Evolutionary conservation across 177 flowering plant genomes (phyloP).

Genomic region (Vitis hybrid): DNA sequence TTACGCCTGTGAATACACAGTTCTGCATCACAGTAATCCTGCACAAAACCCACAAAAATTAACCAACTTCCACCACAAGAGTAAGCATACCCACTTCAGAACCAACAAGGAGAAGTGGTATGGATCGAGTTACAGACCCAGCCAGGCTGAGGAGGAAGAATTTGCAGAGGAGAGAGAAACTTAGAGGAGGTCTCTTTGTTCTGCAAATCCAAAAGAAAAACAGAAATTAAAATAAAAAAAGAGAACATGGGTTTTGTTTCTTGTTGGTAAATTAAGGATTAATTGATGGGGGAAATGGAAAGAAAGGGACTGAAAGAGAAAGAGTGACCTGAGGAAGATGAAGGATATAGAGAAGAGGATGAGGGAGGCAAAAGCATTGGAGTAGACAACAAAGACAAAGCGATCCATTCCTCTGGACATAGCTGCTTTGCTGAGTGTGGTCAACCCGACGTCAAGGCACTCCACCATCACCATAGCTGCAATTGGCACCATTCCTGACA

Average conservation of each 20-base stretch:
- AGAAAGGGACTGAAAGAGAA: too few species aligned
- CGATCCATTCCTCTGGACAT: constrained; percentile 45
- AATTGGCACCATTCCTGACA: constrained; percentile 29
- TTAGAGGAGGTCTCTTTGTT: constrained; percentile 32
- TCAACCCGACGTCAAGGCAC: constrained; percentile 34
- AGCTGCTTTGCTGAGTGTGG: constrained; percentile 42
- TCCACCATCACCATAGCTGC: constrained; percentile 37
- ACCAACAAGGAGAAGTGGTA: neutral
- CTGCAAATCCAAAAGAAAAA: constrained; percentile 20
- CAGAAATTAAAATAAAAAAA: neutral
- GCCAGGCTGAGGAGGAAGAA: constrained; percentile 46
- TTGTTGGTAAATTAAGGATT: too few species aligned
- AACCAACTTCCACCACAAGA: neutral
- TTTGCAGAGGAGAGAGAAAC: constrained; percentile 31
- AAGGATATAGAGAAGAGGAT: constrained; percentile 36
- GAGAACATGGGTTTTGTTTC: neutral
- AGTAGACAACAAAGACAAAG: constrained; percentile 38
- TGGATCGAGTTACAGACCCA: constrained; percentile 31
- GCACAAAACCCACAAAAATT: constrained; percentile 11
- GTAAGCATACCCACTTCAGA: neutral
- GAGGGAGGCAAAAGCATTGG: constrained; percentile 39
- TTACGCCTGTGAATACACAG: constrained; percentile 38
- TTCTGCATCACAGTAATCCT: constrained; percentile 50
- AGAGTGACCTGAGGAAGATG: constrained; percentile 29
- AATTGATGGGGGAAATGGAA: too few species aligned